Evolutionary conservation across 1,139 yeast genomes (phyloP).

Genomic region (Blastobotrys serpentis): DNA sequence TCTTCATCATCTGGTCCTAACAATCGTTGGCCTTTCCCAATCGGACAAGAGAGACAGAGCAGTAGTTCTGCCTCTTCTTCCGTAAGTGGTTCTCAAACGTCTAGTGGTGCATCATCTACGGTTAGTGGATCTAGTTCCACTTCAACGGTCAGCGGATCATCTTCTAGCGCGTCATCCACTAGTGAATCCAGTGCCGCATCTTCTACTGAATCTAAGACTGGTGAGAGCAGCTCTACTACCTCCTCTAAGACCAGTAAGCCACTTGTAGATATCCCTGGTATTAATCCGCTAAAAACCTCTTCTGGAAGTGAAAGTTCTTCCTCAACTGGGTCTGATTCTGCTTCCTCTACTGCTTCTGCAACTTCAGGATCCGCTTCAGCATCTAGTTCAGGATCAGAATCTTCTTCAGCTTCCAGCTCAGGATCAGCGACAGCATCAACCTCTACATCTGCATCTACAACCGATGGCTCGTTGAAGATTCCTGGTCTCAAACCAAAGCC

Average conservation of each 20-base stretch:
- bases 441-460: background rate
- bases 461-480: background rate
- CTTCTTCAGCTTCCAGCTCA: slow-evolving; percentile 1
- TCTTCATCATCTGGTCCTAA: background rate
- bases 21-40: background rate
- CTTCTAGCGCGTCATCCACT: background rate
- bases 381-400: too few species aligned
- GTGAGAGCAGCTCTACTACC: too few species aligned
- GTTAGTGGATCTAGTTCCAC: background rate
- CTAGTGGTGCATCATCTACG: background rate
- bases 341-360: background rate
- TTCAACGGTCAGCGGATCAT: background rate
- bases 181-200: background rate
- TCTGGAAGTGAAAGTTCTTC: background rate
- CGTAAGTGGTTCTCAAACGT: slow-evolving; percentile 5
- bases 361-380: background rate
- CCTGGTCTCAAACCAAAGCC: background rate
- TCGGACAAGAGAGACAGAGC: background rate
- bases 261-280: background rate
- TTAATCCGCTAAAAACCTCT: background rate
- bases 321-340: too few species aligned
- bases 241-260: background rate
- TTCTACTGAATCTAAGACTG: background rate
- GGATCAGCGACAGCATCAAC: slow-evolving; percentile 2
- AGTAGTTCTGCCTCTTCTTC: slow-evolving; percentile 5